Conservation (phyloP, 2,329 filamentous ascomycete genomes). For the Waltergamsia citrina region DNA sequence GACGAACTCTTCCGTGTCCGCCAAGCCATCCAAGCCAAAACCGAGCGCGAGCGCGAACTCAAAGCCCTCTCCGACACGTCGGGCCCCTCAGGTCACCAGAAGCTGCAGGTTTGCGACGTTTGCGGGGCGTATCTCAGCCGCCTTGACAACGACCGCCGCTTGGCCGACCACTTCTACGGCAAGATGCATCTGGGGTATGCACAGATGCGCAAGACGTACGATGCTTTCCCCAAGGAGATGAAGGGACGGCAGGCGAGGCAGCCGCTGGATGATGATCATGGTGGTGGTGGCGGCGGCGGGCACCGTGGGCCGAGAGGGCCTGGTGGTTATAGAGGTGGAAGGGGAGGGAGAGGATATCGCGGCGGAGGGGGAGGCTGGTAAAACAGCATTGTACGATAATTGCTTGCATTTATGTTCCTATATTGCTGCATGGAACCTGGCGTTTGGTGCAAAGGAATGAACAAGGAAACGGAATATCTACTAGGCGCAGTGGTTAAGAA, state of each 20-base stretch:
- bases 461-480: too few relatives aligned
- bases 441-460: too few relatives aligned
- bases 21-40: constrained; percentile 70
- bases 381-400: too few relatives aligned
- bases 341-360: constrained; percentile 38
- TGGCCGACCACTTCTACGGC: constrained; percentile 97
- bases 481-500: too few relatives aligned
- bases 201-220: constrained; percentile 92
- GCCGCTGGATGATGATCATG: constrained; percentile 39
- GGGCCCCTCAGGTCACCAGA: constrained; percentile 91
- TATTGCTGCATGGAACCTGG: too few relatives aligned
- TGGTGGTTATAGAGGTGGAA: constrained; percentile 42
- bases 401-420: too few relatives aligned
- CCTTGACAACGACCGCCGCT: constrained; percentile 84
- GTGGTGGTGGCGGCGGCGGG: constrained; percentile 23
- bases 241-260: constrained; percentile 56
- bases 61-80: constrained; percentile 86
- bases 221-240: constrained; percentile 78
- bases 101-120: constrained; percentile 96
- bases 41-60: constrained; percentile 77
- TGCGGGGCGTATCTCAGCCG: constrained; percentile 90
- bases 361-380: background rate
- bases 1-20: constrained; percentile 84
- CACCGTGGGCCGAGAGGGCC: constrained; percentile 40
- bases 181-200: constrained; percentile 99